These are phyloP conservation scores for Cystobasidium pallidum DNA, from an alignment of 1,284 basidiomycete genomes.

Conservation along the genomic window DNA sequence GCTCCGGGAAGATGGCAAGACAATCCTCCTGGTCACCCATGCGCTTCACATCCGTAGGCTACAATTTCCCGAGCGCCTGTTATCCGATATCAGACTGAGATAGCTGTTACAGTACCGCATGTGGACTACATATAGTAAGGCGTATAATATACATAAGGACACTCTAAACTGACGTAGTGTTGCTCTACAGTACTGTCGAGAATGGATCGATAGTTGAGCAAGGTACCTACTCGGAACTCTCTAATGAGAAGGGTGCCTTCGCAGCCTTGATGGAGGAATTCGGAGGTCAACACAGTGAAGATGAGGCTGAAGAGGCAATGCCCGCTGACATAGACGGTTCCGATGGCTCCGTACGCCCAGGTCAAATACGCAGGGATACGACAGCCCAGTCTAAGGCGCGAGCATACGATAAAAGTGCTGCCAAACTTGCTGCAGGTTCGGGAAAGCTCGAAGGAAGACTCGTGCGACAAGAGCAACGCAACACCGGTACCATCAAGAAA, in stretches of 20 bases:
- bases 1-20: conserved; percentile 66
- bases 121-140: conserved; percentile 66
- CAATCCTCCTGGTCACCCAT: conserved; percentile 76
- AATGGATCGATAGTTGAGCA: conserved; percentile 68
- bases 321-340: neutral
- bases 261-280: conserved; percentile 70
- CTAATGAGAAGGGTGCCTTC: conserved; percentile 69
- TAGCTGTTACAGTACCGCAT: conserved; percentile 61
- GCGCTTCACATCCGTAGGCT: conserved; percentile 72
- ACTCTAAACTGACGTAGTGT: neutral
- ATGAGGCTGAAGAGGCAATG: conserved; percentile 56
- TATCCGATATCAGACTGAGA: no score
- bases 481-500: conserved; percentile 20
- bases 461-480: conserved; percentile 31
- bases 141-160: no score
- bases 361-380: neutral
- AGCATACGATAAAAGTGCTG: conserved; percentile 46
- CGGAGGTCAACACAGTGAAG: conserved; percentile 60
- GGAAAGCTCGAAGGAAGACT: conserved; percentile 46
- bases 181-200: conserved; percentile 63
- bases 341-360: neutral
- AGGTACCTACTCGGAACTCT: conserved; percentile 72
- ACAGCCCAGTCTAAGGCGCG: conserved; percentile 56
- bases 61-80: neutral
- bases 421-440: conserved; percentile 60